phyloP scores from a whole-genome alignment of 176 grass and related monocot species.

The Aegilops sharonensis region DNA sequence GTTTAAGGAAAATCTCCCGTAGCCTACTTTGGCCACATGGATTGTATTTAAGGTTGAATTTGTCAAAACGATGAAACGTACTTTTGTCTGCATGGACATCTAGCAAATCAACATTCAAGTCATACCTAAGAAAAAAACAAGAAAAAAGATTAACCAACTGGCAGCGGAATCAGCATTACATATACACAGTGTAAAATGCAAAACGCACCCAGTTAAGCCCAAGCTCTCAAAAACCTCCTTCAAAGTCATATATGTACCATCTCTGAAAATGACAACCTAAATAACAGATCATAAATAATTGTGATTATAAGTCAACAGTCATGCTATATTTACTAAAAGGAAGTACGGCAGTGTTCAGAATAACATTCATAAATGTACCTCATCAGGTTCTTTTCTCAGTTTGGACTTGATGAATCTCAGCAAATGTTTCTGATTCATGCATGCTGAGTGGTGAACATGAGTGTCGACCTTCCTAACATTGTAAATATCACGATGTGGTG shows the following conservation, averaged over 20 bases:
- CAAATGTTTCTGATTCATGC: too few species aligned
- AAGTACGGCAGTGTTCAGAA: too few species aligned
- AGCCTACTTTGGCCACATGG: constrained; percentile 96
- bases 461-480: too few species aligned
- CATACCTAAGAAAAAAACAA: constrained; percentile 64
- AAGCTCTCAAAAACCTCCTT: constrained; percentile 99
- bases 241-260: constrained; percentile 67
- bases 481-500: too few species aligned
- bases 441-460: too few species aligned
- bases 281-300: too few species aligned
- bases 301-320: too few species aligned
- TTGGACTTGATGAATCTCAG: too few species aligned
- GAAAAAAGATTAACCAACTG: constrained; percentile 29
- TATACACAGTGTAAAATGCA: constrained; percentile 18
- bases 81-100: constrained; percentile 99
- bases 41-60: constrained; percentile 99
- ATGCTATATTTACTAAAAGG: too few species aligned
- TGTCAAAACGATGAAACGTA: constrained; percentile 99
- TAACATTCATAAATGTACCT: too few species aligned
- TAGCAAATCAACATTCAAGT: constrained; percentile 95
- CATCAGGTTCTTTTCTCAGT: too few species aligned
- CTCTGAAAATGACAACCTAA: too few species aligned
- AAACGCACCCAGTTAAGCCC: constrained; percentile 83
- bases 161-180: constrained; percentile 20
- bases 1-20: constrained; percentile 96